Percentiles rank a stretch among this genome's conserved stretches.
Conservation (phyloP, 495 filamentous ascomycete species). For the Terfezia boudieri region DNA sequence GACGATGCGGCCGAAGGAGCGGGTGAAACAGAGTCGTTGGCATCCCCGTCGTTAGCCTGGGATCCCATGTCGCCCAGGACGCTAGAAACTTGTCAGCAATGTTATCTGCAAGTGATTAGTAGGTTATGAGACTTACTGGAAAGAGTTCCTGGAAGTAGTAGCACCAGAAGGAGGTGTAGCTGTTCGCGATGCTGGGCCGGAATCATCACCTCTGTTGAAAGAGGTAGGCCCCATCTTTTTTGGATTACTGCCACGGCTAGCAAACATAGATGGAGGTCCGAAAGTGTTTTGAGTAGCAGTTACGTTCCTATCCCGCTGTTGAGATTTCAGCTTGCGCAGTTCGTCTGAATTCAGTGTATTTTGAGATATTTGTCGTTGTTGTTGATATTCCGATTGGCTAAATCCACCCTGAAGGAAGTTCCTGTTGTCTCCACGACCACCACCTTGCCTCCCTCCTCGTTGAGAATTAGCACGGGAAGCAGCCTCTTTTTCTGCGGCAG, state of each 20-base stretch:
- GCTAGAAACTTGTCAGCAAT: constrained; percentile 8
- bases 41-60: constrained; percentile 28
- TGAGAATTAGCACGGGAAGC: constrained; percentile 32
- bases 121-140: constrained; percentile 43
- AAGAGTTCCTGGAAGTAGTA: constrained; percentile 57
- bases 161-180: constrained; percentile 55
- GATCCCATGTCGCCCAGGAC: constrained; percentile 12
- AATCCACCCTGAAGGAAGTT: constrained; percentile 45
- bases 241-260: constrained; percentile 44
- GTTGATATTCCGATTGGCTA: constrained; percentile 14
- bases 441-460: constrained; percentile 36
- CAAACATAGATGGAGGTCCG: constrained; percentile 50
- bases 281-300: constrained; percentile 35
- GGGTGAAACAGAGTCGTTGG: constrained; percentile 26
- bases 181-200: constrained; percentile 61
- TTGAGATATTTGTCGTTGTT: constrained; percentile 38
- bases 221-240: constrained; percentile 45
- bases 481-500: constrained; percentile 45
- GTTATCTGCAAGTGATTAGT: constrained; percentile 1
- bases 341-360: constrained; percentile 65
- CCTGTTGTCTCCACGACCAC: constrained; percentile 71
- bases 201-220: constrained; percentile 53
- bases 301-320: constrained; percentile 22
- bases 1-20: constrained; percentile 39
- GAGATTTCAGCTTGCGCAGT: constrained; percentile 41